phyloP scores from a whole-genome alignment of 148 eudicot genomes.

The Pouteria glomerata region DNA sequence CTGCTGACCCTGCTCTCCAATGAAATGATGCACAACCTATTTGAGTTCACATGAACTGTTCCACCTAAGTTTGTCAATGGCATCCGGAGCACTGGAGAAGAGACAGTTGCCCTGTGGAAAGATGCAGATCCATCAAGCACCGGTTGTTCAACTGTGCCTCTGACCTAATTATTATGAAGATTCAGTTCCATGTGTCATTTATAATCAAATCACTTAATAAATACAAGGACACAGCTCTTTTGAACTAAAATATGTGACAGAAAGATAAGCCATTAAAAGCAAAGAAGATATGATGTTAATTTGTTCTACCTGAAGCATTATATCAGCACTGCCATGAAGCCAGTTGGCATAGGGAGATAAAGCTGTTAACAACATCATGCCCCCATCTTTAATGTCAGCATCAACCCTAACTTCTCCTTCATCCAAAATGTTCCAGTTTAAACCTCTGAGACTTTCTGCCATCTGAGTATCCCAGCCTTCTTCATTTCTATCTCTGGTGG shows the following conservation, averaged over 20 bases:
- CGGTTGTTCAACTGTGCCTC: constrained; percentile 99
- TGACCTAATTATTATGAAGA: constrained; percentile 52
- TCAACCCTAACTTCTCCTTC: constrained; percentile 98
- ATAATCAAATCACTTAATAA: background rate
- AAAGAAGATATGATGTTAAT: background rate
- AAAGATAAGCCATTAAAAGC: background rate
- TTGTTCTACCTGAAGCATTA: constrained; percentile 84
- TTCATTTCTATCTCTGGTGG: constrained; percentile 71
- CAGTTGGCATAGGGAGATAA: constrained; percentile 93
- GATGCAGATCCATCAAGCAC: constrained; percentile 95
- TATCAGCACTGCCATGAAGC: constrained; percentile 95
- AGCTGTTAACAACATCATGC: constrained; percentile 97
- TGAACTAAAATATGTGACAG: background rate
- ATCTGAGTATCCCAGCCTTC: constrained; percentile 89
- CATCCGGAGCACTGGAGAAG: constrained; percentile 93
- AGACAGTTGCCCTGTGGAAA: constrained; percentile 91
- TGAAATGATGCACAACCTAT: constrained; percentile 76
- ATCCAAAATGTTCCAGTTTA: constrained; percentile 92
- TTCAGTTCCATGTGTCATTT: constrained; percentile 13
- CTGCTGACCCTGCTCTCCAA: constrained; percentile 95
- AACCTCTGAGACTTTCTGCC: constrained; percentile 84
- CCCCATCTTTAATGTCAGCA: constrained; percentile 99
- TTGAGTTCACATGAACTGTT: constrained; percentile 79
- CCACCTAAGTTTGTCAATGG: constrained; percentile 94
- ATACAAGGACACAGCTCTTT: background rate